Evolutionary conservation across 768 basidiomycete species (phyloP), one percentile per base, ranked within the genome.

Genomic region (Cytidiella melzeri): DNA sequence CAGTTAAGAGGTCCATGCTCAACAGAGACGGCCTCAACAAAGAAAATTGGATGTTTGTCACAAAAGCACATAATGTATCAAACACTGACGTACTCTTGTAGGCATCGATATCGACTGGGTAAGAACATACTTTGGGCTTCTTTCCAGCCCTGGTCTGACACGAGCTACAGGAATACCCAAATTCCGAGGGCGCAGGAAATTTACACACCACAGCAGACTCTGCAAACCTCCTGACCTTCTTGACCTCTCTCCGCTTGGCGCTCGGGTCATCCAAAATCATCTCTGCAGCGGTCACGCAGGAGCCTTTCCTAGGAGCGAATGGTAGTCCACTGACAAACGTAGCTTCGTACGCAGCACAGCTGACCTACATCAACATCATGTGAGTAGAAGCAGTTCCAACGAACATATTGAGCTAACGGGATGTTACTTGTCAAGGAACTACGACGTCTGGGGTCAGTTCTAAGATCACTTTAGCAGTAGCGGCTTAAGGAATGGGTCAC

Each of bases 1-100:
- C 85, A 0, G 88, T 92, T 51, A 76, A 88, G 58, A 91, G 93
- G 67, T 83, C 84, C 20, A 64, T 86, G 59, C 64, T 94, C 48
- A 75, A 79, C 39, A 73, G 87, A n/a, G 85, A 89, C 52, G 89
- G 91, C 1, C 77, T 95, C 9, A 83, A 77, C 28, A 84, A 82
- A 61, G 87, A 93, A 57, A 95, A 95, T 61, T 98, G 93, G 93
- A 94, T 97, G 88, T 73, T 67, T 60, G 77, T 84, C 67, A 82
- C 83, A n/a, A n/a, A n/a, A n/a, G n/a, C n/a, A n/a, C n/a, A n/a
- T n/a, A n/a, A n/a, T n/a, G n/a, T n/a, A n/a, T n/a, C n/a, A n/a
- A n/a, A n/a, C n/a, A n/a, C n/a, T n/a, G n/a, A n/a, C n/a, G n/a
- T n/a, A n/a, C n/a, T n/a, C n/a, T n/a, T 37, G 0, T 27, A 62